Conservation (phyloP, 371 early-diverging fungal species). For the Blastocladiella emersonii region DNA sequence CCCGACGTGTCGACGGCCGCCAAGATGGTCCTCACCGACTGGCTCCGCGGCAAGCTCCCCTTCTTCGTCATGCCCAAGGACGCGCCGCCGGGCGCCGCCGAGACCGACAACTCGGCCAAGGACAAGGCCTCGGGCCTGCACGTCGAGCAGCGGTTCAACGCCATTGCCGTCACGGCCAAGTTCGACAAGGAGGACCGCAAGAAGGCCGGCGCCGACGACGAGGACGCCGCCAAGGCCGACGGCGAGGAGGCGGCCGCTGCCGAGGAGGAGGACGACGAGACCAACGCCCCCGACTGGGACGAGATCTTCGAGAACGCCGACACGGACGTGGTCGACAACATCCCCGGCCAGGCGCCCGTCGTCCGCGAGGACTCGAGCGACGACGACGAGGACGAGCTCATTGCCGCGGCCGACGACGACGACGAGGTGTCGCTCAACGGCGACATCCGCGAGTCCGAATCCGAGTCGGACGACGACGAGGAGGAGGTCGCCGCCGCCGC, state of each 20-base stretch:
- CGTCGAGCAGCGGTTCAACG: slow-evolving; percentile 67
- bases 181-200: slow-evolving; percentile 63
- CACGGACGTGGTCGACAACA: slow-evolving; percentile 24
- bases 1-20: slow-evolving; percentile 86
- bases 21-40: slow-evolving; percentile 97
- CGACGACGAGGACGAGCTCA: slow-evolving; percentile 20
- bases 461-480: not conserved
- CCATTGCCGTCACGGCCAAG: slow-evolving; percentile 62
- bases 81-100: slow-evolving; percentile 35
- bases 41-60: slow-evolving; percentile 97
- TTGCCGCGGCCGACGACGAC: slow-evolving; percentile 14
- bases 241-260: slow-evolving; percentile 22
- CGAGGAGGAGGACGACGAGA: slow-evolving; percentile 19
- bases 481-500: too few relatives aligned
- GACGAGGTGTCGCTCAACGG: slow-evolving; percentile 6
- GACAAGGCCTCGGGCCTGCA: slow-evolving; percentile 18
- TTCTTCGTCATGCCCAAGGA: slow-evolving; percentile 82
- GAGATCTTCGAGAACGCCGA: slow-evolving; percentile 72
- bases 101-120: slow-evolving; percentile 4
- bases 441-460: not conserved
- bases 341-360: slow-evolving; percentile 11
- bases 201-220: slow-evolving; percentile 35
- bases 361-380: slow-evolving; percentile 20
- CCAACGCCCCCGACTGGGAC: slow-evolving; percentile 59
- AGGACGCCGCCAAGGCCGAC: slow-evolving; percentile 21